phyloP scores from a whole-genome alignment of 148 eudicot species.

The Rhododendron kiyosumense region DNA sequence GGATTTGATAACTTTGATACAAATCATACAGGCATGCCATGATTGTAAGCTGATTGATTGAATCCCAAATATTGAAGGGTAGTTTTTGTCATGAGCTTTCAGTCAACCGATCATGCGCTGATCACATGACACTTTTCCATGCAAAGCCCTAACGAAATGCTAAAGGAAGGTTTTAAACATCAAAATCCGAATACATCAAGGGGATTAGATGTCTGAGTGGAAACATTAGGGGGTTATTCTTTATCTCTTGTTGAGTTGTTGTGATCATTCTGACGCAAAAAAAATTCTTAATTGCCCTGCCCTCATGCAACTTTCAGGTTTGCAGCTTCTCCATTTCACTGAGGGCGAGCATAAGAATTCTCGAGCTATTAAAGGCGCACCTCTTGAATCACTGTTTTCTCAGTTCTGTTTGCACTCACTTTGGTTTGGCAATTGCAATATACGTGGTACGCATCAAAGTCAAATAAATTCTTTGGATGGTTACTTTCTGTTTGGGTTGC shows the following conservation, averaged over 20 bases:
- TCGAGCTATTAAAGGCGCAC: constrained; percentile 85
- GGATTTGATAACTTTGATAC: too few species aligned
- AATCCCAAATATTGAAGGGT: background rate
- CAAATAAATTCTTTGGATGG: background rate
- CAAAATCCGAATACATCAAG: background rate
- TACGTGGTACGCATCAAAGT: constrained; percentile 60
- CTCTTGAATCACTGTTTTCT: constrained; percentile 71
- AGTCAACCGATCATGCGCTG: background rate
- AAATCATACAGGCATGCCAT: background rate
- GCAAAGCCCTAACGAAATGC: background rate
- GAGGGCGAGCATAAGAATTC: constrained; percentile 57
- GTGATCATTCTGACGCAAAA: background rate
- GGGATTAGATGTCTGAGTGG: background rate
- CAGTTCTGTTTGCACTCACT: constrained; percentile 85
- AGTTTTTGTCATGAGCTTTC: background rate
- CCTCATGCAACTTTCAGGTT: constrained; percentile 32
- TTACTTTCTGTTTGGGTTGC: background rate
- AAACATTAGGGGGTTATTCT: background rate
- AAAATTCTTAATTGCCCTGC: background rate
- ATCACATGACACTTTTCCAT: background rate
- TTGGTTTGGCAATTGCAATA: constrained; percentile 94
- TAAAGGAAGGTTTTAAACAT: background rate
- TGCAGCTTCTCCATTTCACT: constrained; percentile 31
- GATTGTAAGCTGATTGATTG: background rate
- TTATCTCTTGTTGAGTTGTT: background rate